Conservation (phyloP, 495 filamentous ascomycete genomes). For the Poronia punctata region DNA sequence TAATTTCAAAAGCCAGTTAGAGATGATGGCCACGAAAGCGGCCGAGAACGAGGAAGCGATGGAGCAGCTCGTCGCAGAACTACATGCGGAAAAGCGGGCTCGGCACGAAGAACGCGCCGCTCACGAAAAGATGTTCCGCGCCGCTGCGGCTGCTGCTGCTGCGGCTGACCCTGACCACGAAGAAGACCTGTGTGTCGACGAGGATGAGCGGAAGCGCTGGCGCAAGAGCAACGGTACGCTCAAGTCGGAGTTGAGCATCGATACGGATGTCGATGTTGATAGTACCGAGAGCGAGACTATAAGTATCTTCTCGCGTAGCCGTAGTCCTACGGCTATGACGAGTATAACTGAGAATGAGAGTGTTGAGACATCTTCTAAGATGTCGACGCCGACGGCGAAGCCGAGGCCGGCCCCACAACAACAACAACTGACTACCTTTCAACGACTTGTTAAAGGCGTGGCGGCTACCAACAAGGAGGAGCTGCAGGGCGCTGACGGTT, state of each 20-base stretch:
- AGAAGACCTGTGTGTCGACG: constrained; percentile 48
- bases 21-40: constrained; percentile 65
- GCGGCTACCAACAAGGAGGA: constrained; percentile 21
- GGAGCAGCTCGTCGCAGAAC: constrained; percentile 54
- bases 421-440: constrained; percentile 40
- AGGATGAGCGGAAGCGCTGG: constrained; percentile 45
- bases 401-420: constrained; percentile 7
- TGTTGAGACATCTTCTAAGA: constrained; percentile 7
- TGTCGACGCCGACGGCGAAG: constrained; percentile 4
- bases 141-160: constrained; percentile 7
- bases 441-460: constrained; percentile 45
- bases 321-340: constrained; percentile 44
- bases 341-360: constrained; percentile 22
- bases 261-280: constrained; percentile 47
- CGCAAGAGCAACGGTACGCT: constrained; percentile 47
- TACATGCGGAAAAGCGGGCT: constrained; percentile 52
- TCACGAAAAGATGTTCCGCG: constrained; percentile 11
- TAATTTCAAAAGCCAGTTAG: constrained; percentile 66
- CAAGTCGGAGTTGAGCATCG: constrained; percentile 33
- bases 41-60: constrained; percentile 58
- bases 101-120: constrained; percentile 47
- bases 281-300: constrained; percentile 42
- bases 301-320: constrained; percentile 57
- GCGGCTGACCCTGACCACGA: too few relatives aligned
- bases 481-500: constrained; percentile 28